Percentiles rank a stretch among this genome's conserved stretches.
Evolutionary conservation across 2,329 filamentous ascomycete genomes (phyloP).

Genomic region (Colletotrichum lini): DNA sequence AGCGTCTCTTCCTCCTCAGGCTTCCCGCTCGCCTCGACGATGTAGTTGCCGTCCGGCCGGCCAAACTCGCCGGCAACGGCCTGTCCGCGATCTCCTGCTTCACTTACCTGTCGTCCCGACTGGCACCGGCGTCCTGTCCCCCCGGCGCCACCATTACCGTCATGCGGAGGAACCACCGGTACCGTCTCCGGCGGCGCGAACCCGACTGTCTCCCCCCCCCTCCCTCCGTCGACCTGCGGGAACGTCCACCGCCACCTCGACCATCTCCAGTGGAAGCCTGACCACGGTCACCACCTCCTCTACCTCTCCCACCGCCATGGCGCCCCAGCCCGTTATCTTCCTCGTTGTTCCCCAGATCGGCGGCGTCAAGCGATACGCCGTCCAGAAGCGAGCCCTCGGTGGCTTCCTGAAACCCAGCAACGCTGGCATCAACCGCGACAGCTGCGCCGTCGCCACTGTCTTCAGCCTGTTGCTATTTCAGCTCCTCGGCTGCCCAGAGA

Average conservation of each 20-base stretch:
- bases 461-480: neutral
- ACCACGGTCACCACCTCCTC: neutral
- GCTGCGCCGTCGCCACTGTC: neutral
- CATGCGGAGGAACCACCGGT: too few species aligned
- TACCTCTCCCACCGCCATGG: neutral
- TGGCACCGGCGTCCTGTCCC: too few species aligned
- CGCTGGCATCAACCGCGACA: neutral
- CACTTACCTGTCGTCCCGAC: too few species aligned
- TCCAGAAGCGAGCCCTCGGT: neutral
- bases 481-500: neutral
- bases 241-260: neutral
- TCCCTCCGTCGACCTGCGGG: too few species aligned
- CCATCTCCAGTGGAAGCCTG: neutral
- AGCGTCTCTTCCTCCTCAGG: neutral
- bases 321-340: neutral
- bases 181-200: too few species aligned
- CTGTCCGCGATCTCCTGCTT: neutral
- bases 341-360: neutral
- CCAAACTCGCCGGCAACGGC: neutral
- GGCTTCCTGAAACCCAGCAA: conserved; percentile 1
- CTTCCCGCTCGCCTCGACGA: neutral
- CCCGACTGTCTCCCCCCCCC: too few species aligned
- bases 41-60: neutral
- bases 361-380: neutral
- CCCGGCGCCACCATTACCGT: too few species aligned